A percentile compares a stretch with the other conserved stretches of the same genome.
Evolutionary conservation across 306 rosid genomes (phyloP).

Genomic region (Quercus wislizeni): DNA sequence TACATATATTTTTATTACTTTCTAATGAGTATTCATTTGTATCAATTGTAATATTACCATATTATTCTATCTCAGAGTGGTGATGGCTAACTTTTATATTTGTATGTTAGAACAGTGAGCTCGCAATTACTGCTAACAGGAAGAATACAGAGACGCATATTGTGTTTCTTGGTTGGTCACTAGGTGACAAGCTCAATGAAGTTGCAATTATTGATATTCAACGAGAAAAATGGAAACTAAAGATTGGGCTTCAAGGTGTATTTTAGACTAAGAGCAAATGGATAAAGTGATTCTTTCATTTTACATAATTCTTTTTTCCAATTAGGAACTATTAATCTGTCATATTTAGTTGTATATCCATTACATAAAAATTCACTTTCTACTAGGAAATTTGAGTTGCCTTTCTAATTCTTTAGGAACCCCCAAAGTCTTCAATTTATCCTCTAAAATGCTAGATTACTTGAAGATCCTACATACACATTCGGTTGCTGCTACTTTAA

Average conservation of each 20-base stretch:
- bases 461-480: neutral
- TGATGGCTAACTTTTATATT: constrained; percentile 12
- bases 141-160: constrained; percentile 67
- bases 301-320: neutral
- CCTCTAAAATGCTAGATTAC: neutral
- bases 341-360: neutral
- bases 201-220: constrained; percentile 57
- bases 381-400: neutral
- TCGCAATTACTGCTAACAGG: constrained; percentile 73
- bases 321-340: neutral
- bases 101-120: constrained; percentile 49
- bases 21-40: neutral
- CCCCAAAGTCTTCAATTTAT: neutral
- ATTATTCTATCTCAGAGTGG: neutral
- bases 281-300: neutral
- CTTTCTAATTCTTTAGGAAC: neutral
- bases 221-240: constrained; percentile 67
- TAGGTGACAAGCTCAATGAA: constrained; percentile 47
- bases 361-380: neutral
- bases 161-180: constrained; percentile 66
- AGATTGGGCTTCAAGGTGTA: constrained; percentile 92
- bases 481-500: neutral
- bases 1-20: neutral
- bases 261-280: neutral
- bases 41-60: neutral